Base-by-base conservation (phyloP, 768 basidiomycete genomes). In the Tylopilus sp. region DNA sequence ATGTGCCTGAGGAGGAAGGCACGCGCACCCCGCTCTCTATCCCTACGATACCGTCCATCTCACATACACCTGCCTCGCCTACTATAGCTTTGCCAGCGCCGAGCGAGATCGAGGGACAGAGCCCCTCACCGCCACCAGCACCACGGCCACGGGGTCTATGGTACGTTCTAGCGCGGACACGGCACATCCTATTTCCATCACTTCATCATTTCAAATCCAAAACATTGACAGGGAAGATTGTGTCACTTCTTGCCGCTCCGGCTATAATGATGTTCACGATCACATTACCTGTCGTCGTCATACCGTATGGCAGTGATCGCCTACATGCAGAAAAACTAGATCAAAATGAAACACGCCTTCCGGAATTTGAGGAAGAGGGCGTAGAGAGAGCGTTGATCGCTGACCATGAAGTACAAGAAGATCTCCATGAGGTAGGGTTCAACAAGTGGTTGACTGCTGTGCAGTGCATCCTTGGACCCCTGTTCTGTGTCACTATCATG, bases 231-330 rank as follows among this genome's bases (percentile, higher is more conserved):
- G 87, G 86, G 1, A 83, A 82, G 69, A 71, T 90, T 26, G 87
- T 88, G 0, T 81, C 85, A 0, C 57, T 95, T 22, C 78, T 97
- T 50, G 91, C 93, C 3, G 83, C 87, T 0, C 95, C 95, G 2
- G 91, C 93, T 2, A 83, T 99, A 2, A 73, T 97, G 67, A 74
- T 77, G 4, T 72, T 99, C 44, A 98, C 95, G 0, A 56, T 98
- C 18, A 98, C 95, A 0, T 73, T 98, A 10, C 94, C 94, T 4
- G 95, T 99, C 12, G 91, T 95, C 17, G 80, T 89, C 25, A 82
- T 76, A 10, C 78, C 81, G 4, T 83, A 83, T 58, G 64, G 69
- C 6, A 39, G 4, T 3, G 35, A 53, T 12, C 33, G 48, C 9
- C 40, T 39, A 1, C 59, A 56, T 17, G 59, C 62, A 12, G 67